phyloP scores from a whole-genome alignment of 2,329 filamentous ascomycete species.

The Botrytis byssoidea region DNA sequence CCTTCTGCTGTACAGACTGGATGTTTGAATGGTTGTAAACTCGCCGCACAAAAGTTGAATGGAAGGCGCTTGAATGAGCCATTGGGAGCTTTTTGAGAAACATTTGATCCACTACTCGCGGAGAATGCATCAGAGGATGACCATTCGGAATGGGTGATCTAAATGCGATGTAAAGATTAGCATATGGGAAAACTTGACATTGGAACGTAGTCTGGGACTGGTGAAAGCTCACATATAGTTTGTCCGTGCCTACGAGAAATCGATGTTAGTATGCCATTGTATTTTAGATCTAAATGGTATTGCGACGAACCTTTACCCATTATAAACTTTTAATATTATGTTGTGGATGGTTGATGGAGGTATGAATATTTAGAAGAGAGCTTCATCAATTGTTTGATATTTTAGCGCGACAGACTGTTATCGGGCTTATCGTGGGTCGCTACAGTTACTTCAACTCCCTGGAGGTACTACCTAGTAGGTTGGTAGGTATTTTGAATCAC shows the following conservation, averaged over 20 bases:
- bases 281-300: background rate
- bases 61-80: slow-evolving; percentile 83
- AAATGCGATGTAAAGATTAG: slow-evolving; percentile 27
- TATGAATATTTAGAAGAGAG: background rate
- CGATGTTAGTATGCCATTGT: slow-evolving; percentile 9
- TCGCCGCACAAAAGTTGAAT: slow-evolving; percentile 97
- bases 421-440: slow-evolving; percentile 5
- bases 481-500: background rate
- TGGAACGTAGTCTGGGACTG: background rate
- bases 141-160: slow-evolving; percentile 98
- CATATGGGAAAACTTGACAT: slow-evolving; percentile 3
- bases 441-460: background rate
- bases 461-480: background rate
- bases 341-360: background rate
- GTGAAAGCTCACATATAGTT: slow-evolving; percentile 42
- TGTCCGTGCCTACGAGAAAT: slow-evolving; percentile 49
- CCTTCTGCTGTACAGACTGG: slow-evolving; percentile 87
- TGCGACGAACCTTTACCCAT: slow-evolving; percentile 37
- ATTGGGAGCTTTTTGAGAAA: slow-evolving; percentile 55
- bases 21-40: slow-evolving; percentile 90
- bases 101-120: slow-evolving; percentile 71
- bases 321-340: slow-evolving; percentile 18
- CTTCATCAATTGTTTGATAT: slow-evolving; percentile 6
- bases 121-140: slow-evolving; percentile 85
- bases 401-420: slow-evolving; percentile 12